Percentiles rank a stretch among this genome's conserved stretches.
Conservation (phyloP, 768 basidiomycete species). For the Mrakia blollopis region DNA sequence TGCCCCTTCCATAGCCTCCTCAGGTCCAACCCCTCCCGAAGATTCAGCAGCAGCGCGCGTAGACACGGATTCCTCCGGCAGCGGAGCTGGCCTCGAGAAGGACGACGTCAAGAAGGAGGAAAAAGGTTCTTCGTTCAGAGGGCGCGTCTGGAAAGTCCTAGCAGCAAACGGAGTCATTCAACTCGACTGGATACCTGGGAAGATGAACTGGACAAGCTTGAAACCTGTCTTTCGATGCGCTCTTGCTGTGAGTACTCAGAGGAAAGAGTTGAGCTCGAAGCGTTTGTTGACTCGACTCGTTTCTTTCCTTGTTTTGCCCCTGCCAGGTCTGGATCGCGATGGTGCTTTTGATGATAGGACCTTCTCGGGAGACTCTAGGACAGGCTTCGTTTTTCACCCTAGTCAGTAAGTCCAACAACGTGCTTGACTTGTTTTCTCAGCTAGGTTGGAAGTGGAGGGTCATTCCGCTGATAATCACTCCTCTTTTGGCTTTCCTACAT, state of each 20-base stretch:
- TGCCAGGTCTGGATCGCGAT: constrained; percentile 27
- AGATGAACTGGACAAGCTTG: background rate
- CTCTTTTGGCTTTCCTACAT: background rate
- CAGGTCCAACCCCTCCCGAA: background rate
- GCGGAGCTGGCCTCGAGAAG: background rate
- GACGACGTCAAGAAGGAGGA: background rate
- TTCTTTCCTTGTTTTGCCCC: background rate
- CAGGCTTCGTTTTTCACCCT: constrained; percentile 29
- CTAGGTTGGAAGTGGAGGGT: background rate
- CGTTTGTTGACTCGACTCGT: background rate
- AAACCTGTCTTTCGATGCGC: constrained; percentile 23
- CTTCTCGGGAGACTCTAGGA: constrained; percentile 15
- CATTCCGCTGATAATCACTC: background rate
- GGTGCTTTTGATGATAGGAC: constrained; percentile 19
- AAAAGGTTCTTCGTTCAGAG: background rate
- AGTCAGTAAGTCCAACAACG: background rate
- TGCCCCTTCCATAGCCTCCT: background rate
- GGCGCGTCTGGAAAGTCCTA: background rate
- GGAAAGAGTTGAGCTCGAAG: constrained; percentile 4
- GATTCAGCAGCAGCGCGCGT: background rate
- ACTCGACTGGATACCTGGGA: constrained; percentile 16
- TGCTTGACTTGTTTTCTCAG: background rate
- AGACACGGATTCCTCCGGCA: background rate
- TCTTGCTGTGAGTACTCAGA: background rate
- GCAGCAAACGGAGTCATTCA: constrained; percentile 9